phyloP scores from a whole-genome alignment of 192 early-diverging fungal genomes.

The Backusella australiensis region DNA sequence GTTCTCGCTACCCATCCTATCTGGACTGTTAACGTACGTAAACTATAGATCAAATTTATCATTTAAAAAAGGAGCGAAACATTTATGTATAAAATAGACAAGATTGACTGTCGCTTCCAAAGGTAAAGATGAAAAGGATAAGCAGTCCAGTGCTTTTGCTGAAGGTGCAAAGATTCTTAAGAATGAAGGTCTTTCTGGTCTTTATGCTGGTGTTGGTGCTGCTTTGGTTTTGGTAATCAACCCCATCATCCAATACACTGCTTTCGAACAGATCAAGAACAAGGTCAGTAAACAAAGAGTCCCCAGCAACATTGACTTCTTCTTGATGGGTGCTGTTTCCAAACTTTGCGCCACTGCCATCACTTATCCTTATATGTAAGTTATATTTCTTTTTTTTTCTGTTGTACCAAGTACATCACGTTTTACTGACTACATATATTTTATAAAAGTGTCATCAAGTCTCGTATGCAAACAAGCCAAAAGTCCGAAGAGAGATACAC shows the following conservation, averaged over 20 bases:
- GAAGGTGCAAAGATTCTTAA: slow-evolving; percentile 74
- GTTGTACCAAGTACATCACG: neutral
- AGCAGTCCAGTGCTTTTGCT: slow-evolving; percentile 34
- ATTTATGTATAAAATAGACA: slow-evolving; percentile 49
- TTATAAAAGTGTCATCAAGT: slow-evolving; percentile 80
- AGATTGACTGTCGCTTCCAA: slow-evolving; percentile 76
- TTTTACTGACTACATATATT: neutral
- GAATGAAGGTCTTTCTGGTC: slow-evolving; percentile 83
- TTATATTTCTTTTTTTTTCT: slow-evolving; percentile 3
- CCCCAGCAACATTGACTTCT: slow-evolving; percentile 87
- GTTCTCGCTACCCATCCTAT: slow-evolving; percentile 95
- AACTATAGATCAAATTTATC: neutral
- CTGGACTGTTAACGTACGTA: slow-evolving; percentile 93
- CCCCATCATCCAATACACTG: slow-evolving; percentile 99
- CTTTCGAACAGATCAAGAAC: slow-evolving; percentile 92
- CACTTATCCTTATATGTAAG: slow-evolving; percentile 98
- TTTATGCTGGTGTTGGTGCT: slow-evolving; percentile 92
- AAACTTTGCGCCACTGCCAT: slow-evolving; percentile 93
- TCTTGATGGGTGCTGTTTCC: slow-evolving; percentile 91
- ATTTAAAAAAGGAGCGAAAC: neutral
- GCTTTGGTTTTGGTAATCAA: slow-evolving; percentile 98
- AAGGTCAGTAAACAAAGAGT: slow-evolving; percentile 51
- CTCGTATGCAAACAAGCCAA: slow-evolving; percentile 96
- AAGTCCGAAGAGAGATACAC: slow-evolving; percentile 75
- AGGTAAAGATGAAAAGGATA: slow-evolving; percentile 31